Base-by-base conservation (phyloP, 139 green algal genomes). In the Edaphochlamys debaryana region DNA sequence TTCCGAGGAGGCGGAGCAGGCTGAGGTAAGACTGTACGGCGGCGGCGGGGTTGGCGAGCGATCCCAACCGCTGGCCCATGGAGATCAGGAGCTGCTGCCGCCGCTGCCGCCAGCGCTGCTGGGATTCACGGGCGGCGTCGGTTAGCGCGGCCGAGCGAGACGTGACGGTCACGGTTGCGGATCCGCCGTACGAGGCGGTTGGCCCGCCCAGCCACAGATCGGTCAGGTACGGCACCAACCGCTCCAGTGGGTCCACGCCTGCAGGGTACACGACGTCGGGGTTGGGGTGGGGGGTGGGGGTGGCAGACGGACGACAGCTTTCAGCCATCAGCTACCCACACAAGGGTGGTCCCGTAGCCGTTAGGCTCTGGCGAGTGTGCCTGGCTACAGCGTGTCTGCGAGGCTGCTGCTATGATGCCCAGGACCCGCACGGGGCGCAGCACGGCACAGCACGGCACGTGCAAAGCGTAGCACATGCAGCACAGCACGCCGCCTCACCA, bases 201-300 rank as follows among this genome's bases (percentile, higher is more conserved):
- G 89, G 89, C 11, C 89, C 89, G 32, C 84, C 22, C 45, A 90
- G 36, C 66, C 85, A 86, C 45, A 90, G 80, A 40, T 88, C 72
- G 7, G 70, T 45, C 29, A 90, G 87, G 32, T 40, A 42, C 9
- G 86, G 84, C 37, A 90, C 34, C 29, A 92, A 70, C 34, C 82
- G 56, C 20, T 84, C 78, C 38, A 82, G 71, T 0, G 86, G 64
- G 34, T 81, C 54, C 30, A 87, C 82, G 27, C 86, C 86, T 86
- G 75, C 37, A 22, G 52, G 52, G 17, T 30, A 37, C 60, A 67
- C 30, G 8, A 52, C 25, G 48, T 40, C 19, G n/a, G n/a, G n/a
- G n/a, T n/a, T n/a, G n/a, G 50, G 50, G 50, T 58, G 50, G 50
- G 19, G 50, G 15, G 50, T 58, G 50, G 15, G 50, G 19, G 50